A percentile compares a stretch with the other conserved stretches of the same genome.
These are phyloP conservation scores for Capsicum baccatum DNA, from an alignment of 257 asterid genomes.

Conservation along the genomic window DNA sequence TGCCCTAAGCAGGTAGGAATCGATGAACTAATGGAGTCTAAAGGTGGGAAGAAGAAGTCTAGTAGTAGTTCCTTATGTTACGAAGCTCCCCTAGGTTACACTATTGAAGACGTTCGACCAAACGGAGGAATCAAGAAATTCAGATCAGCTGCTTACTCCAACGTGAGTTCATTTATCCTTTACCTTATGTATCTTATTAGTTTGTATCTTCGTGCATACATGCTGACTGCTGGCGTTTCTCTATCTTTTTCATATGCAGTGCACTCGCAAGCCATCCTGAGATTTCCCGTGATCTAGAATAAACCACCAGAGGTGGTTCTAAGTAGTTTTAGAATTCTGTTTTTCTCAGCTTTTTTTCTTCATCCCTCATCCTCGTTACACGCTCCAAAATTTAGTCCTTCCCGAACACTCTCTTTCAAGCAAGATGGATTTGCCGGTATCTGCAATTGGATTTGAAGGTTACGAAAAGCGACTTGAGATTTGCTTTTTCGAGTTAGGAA, in stretches of 20 bases:
- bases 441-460: constrained; percentile 89
- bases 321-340: constrained; percentile 36
- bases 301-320: constrained; percentile 41
- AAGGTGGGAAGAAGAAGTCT: constrained; percentile 81
- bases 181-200: neutral
- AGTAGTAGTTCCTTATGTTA: constrained; percentile 69
- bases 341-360: constrained; percentile 28
- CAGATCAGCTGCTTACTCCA: constrained; percentile 97
- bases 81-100: constrained; percentile 94
- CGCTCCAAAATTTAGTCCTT: constrained; percentile 31
- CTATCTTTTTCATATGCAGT: constrained; percentile 50
- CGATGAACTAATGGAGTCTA: constrained; percentile 70
- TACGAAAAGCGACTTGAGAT: constrained; percentile 87
- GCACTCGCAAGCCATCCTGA: constrained; percentile 92
- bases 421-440: constrained; percentile 60
- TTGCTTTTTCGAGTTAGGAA: constrained; percentile 54
- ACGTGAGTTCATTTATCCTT: constrained; percentile 55
- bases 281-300: constrained; percentile 31
- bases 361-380: constrained; percentile 44
- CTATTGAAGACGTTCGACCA: constrained; percentile 95
- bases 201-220: neutral
- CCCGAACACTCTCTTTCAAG: constrained; percentile 7
- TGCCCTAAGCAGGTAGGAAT: constrained; percentile 37
- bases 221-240: neutral
- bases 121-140: constrained; percentile 90